Percentiles rank a stretch among this genome's conserved stretches.
Conservation (phyloP, 371 early-diverging fungal species). For the Mortierella sp. region DNA sequence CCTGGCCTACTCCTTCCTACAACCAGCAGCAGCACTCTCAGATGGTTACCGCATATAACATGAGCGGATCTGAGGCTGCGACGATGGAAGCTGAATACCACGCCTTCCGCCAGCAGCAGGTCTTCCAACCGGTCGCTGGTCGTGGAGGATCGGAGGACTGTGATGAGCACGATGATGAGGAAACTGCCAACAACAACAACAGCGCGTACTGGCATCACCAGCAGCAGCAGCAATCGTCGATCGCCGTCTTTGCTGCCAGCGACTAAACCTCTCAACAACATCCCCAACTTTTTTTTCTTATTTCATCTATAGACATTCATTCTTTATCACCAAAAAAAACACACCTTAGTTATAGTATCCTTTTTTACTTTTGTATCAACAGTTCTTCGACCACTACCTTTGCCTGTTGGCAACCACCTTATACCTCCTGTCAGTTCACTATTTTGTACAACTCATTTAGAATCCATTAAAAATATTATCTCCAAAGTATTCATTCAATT, state of each 20-base stretch:
- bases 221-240: conserved; percentile 5
- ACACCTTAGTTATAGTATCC: neutral
- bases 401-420: neutral
- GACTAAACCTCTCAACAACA: conserved; percentile 3
- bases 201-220: conserved; percentile 22
- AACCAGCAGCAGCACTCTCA: conserved; percentile 18
- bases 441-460: neutral
- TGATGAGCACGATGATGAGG: neutral
- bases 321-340: neutral
- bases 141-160: neutral
- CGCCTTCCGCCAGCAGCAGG: neutral
- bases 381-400: neutral
- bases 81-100: neutral
- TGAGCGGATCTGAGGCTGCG: neutral
- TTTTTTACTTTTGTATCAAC: conserved; percentile 16
- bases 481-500: no score
- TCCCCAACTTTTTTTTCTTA: neutral
- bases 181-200: neutral
- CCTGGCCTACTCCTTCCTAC: conserved; percentile 17
- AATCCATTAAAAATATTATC: neutral
- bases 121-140: neutral
- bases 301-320: neutral
- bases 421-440: neutral
- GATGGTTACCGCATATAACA: conserved; percentile 9
- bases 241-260: conserved; percentile 31